These are phyloP conservation scores for Xylaria grammica DNA, from an alignment of 495 filamentous ascomycete genomes.

Conservation along the genomic window DNA sequence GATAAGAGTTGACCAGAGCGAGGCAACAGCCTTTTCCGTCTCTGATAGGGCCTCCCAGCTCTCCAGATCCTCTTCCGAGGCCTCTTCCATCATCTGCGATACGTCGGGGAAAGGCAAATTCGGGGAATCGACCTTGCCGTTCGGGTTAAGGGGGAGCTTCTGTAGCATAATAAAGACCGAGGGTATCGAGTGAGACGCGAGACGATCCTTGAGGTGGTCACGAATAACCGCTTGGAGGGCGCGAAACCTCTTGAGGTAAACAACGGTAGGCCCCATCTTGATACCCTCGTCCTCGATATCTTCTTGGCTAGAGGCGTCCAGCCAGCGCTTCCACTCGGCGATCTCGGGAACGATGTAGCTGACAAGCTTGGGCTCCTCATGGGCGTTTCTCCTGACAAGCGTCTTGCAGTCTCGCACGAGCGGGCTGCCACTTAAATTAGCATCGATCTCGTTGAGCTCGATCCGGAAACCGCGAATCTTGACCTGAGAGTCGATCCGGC, in stretches of 20 bases:
- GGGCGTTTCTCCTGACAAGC: slow-evolving; percentile 81
- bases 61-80: slow-evolving; percentile 71
- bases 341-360: slow-evolving; percentile 90
- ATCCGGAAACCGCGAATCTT: slow-evolving; percentile 97
- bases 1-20: slow-evolving; percentile 53
- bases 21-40: slow-evolving; percentile 44
- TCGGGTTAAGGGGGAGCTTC: slow-evolving; percentile 88
- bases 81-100: slow-evolving; percentile 50
- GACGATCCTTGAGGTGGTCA: slow-evolving; percentile 72
- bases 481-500: slow-evolving; percentile 87
- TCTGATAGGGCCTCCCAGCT: slow-evolving; percentile 65
- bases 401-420: slow-evolving; percentile 89
- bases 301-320: slow-evolving; percentile 58
- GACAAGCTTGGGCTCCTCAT: slow-evolving; percentile 88
- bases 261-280: slow-evolving; percentile 49
- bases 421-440: slow-evolving; percentile 76
- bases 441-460: slow-evolving; percentile 94
- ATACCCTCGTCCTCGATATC: slow-evolving; percentile 55
- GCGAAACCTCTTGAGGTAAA: slow-evolving; percentile 65
- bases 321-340: slow-evolving; percentile 71
- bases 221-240: slow-evolving; percentile 75
- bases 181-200: slow-evolving; percentile 84
- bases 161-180: slow-evolving; percentile 76
- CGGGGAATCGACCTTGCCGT: slow-evolving; percentile 92
- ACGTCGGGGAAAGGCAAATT: slow-evolving; percentile 90